Percentiles rank a stretch among this genome's conserved stretches.
Evolutionary conservation across 129 eudicot species (phyloP).

Genomic region (Apium graveolens): DNA sequence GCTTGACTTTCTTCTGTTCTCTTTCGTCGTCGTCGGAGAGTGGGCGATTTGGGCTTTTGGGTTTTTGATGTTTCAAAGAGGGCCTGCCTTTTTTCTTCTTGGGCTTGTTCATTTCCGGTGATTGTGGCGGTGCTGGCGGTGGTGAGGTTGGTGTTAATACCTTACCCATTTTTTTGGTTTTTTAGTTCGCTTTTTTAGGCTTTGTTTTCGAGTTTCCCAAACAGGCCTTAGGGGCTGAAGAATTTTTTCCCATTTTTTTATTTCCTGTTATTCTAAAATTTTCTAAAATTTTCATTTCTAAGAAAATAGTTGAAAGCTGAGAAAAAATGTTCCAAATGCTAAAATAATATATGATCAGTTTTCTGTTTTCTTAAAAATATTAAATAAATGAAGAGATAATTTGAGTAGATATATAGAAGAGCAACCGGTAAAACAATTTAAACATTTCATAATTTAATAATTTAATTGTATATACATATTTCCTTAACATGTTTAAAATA

Average conservation of each 20-base stretch:
- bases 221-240: constrained; percentile 23
- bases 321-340: too few relatives aligned
- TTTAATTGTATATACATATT: too few relatives aligned
- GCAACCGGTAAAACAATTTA: too few relatives aligned
- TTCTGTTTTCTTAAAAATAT: too few relatives aligned
- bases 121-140: constrained; percentile 13
- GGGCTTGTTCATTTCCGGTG: constrained; percentile 40
- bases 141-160: constrained; percentile 11
- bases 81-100: constrained; percentile 86
- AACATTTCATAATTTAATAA: too few relatives aligned
- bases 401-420: too few relatives aligned
- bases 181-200: background rate
- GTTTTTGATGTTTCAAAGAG: constrained; percentile 24
- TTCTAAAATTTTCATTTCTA: too few relatives aligned
- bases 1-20: constrained; percentile 72
- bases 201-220: background rate
- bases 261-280: background rate
- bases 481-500: too few relatives aligned
- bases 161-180: constrained; percentile 46
- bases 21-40: constrained; percentile 87
- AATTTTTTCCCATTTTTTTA: background rate
- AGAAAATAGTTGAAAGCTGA: too few relatives aligned
- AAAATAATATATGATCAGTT: too few relatives aligned
- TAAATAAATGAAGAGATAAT: too few relatives aligned
- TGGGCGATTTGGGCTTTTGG: constrained; percentile 23